phyloP scores from a whole-genome alignment of 1,284 basidiomycete species.

The Anthracocystis panici-leucophaei region DNA sequence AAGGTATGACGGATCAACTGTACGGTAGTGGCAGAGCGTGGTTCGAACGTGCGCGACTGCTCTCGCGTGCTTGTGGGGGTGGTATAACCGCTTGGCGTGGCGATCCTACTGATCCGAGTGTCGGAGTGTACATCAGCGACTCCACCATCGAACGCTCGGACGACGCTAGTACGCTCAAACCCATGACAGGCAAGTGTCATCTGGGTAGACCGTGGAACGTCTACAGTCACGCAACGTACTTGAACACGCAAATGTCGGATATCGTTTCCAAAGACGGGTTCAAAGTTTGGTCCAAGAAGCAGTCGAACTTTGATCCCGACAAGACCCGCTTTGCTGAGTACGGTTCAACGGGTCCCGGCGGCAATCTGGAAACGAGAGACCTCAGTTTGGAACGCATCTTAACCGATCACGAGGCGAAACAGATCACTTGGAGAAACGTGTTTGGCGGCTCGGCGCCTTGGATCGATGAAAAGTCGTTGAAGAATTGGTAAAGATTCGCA shows the following conservation, averaged over 20 bases:
- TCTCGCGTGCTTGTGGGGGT: slow-evolving; percentile 30
- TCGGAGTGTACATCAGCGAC: slow-evolving; percentile 39
- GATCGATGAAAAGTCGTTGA: slow-evolving; percentile 24
- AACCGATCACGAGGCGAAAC: slow-evolving; percentile 20
- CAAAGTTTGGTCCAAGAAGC: slow-evolving; percentile 19
- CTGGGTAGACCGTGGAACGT: slow-evolving; percentile 37
- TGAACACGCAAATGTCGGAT: slow-evolving; percentile 33
- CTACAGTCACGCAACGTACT: slow-evolving; percentile 20
- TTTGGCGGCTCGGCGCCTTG: slow-evolving; percentile 25
- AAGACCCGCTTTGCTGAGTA: slow-evolving; percentile 34
- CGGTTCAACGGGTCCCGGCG: slow-evolving; percentile 23
- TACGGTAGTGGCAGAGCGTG: slow-evolving; percentile 42
- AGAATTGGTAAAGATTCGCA: slow-evolving; percentile 6
- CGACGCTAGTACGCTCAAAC: slow-evolving; percentile 15
- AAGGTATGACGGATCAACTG: slow-evolving; percentile 45
- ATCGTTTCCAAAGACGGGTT: slow-evolving; percentile 27
- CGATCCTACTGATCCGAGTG: slow-evolving; percentile 14
- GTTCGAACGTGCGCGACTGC: slow-evolving; percentile 33
- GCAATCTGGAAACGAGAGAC: slow-evolving; percentile 2
- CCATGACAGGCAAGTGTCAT: slow-evolving; percentile 18
- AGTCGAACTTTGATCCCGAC: slow-evolving; percentile 17
- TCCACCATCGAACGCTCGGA: slow-evolving; percentile 21
- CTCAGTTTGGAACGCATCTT: slow-evolving; percentile 9
- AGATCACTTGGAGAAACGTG: slow-evolving; percentile 20
- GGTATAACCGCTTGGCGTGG: slow-evolving; percentile 48